phyloP scores from a whole-genome alignment of 352 stramenopile genomes.

The Pythium phragmiticola region DNA sequence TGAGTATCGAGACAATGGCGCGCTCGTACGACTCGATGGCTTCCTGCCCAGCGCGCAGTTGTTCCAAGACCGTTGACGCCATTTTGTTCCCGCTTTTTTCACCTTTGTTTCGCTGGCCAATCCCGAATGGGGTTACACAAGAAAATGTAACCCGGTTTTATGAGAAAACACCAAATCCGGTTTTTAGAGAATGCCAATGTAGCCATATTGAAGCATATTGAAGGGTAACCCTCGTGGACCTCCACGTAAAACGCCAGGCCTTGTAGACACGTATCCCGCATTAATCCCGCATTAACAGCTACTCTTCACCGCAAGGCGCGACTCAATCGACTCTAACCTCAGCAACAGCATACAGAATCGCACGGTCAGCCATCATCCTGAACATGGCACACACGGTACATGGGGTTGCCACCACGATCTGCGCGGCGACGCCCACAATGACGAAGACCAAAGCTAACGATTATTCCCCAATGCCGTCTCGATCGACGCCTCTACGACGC shows the following conservation, averaged over 20 bases:
- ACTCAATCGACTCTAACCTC: no score
- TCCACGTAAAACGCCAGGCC: background rate
- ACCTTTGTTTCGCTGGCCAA: background rate
- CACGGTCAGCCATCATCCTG: no score
- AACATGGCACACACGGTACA: no score
- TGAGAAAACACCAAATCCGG: background rate
- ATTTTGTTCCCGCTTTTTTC: conserved; percentile 28
- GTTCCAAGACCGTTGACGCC: conserved; percentile 86
- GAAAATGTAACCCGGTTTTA: conserved; percentile 8
- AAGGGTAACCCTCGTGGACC: background rate
- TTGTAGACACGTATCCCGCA: background rate
- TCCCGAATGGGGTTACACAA: background rate
- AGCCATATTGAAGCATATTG: background rate
- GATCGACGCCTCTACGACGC: no score
- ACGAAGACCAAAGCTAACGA: no score
- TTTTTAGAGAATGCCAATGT: background rate
- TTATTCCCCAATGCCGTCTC: no score
- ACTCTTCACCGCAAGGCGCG: no score
- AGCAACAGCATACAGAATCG: no score
- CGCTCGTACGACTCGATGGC: conserved; percentile 79
- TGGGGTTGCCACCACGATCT: no score
- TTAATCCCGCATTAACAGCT: background rate
- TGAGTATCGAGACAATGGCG: conserved; percentile 63
- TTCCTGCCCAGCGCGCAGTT: conserved; percentile 78
- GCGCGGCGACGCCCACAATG: no score